phyloP scores from a whole-genome alignment of 495 filamentous ascomycete genomes.

The Hypomontagnella submonticulosa region DNA sequence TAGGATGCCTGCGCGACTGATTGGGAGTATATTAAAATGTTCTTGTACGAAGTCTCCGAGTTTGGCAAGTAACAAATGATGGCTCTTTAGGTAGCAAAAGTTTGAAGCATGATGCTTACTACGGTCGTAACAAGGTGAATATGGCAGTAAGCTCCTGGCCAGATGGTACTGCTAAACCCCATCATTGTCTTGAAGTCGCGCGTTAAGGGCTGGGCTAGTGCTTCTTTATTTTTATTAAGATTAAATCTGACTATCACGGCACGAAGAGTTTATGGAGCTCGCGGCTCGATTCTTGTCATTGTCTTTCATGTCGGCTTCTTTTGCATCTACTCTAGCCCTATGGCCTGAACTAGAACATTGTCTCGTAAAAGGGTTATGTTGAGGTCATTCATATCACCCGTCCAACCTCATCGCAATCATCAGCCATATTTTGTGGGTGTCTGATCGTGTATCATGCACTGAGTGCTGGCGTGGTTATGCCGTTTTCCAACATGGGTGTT shows the following conservation, averaged over 20 bases:
- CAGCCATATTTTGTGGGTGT: constrained; percentile 34
- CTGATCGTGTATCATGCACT: constrained; percentile 46
- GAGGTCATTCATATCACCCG: constrained; percentile 36
- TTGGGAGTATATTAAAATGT: neutral
- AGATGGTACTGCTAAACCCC: too few relatives aligned
- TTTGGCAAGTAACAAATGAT: constrained; percentile 17
- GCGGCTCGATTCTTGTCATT: neutral
- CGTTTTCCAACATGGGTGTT: neutral
- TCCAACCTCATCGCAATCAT: constrained; percentile 45
- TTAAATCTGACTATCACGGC: neutral
- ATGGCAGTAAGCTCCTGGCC: too few relatives aligned
- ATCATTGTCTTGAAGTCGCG: too few relatives aligned
- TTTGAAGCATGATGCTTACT: too few relatives aligned
- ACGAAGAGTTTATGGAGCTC: neutral
- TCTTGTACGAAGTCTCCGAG: constrained; percentile 1
- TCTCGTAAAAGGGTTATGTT: constrained; percentile 35
- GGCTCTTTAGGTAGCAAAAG: constrained; percentile 6
- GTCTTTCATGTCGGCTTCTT: constrained; percentile 11
- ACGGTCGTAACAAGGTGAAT: too few relatives aligned
- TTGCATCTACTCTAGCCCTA: constrained; percentile 33
- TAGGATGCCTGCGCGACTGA: neutral
- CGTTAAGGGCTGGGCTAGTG: too few relatives aligned
- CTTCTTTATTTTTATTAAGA: too few relatives aligned
- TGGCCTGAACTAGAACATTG: constrained; percentile 37
- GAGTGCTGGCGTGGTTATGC: constrained; percentile 20